Evolutionary conservation across 306 rosid genomes (phyloP), one percentile per base, ranked within the genome.

Genomic region (Urtica urens): DNA sequence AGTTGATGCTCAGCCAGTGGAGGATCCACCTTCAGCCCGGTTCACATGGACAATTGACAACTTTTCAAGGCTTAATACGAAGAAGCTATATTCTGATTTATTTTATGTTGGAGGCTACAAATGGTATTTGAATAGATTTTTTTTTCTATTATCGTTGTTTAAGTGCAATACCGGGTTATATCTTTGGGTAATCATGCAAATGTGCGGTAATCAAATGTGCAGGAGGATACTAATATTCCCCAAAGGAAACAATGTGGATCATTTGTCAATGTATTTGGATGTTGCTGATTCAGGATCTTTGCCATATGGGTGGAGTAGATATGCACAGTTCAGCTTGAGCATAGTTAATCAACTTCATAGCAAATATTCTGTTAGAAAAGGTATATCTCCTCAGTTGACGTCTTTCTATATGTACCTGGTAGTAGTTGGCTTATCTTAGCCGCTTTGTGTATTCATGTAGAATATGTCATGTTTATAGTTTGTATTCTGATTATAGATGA

Each of bases 241-340:
- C 21, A 66, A 66, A 39, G 72, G 72, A 21, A 66, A 66, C 72
- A 66, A 58, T 45, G 72, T 66, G 46, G 72, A 66, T 37, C 62
- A 53, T 21, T 38, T 66, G 51, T 66, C 72, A 5, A 66, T 59
- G 62, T 66, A 66, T 66, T 55, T 66, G 14, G 72, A 66, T 46
- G 72, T 66, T 46, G 72, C 72, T 21, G 72, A 59, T 59, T 52
- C 72, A 1, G 19, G 51, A 29, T 11, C 4, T 35, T 53, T 66
- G 66, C 72, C 72, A 20, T 46, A 66, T 59, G 66, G 66, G 52
- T 66, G 72, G 66, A 59, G 72, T 51, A 58, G 72, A 58, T 66
- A 52, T 52, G 57, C 62, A 11, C 66, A 66, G 59, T 66, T 58
- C 54, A 59, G 66, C 72, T 52, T 66, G 56, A 42, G 54, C 52